Base-by-base conservation (phyloP, 1,139 yeast genomes). In the Saccharomycopsis hybrid region DNA sequence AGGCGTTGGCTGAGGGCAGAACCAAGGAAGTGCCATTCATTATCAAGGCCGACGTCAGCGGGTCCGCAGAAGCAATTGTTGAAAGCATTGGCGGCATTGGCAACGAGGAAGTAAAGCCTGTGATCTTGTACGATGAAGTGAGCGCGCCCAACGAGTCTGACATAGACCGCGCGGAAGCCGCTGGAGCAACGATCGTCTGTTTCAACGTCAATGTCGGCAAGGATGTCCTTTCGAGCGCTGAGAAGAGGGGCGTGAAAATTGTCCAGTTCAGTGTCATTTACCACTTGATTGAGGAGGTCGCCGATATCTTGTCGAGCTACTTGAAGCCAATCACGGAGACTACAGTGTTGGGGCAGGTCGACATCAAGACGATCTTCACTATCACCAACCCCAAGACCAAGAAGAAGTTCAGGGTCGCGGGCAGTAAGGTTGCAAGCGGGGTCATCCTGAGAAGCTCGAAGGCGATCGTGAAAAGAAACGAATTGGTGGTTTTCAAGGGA, bases 81-180 rank as follows among this genome's bases (percentile, higher is more conserved):
- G 97, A 90, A 62, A 82, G 94, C 58, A 79, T 94, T 47, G 74
- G 76, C 55, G 83, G 83, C 4, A 68, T 92, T 28, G 97, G 97
- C 2, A 90, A 92, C 64, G 86, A 84, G 2, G 95, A 86, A 60
- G 92, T 92, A 9, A 71, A 72, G 54, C 78, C 92, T 4, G 68
- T 73, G 24, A 82, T 92, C 1, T 65, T 92, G 3, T 78, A 78
- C 45, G 75, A 82, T 48, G 90, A 83, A 38, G 97, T 92, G 2
- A 98, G 98, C 0, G 68, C 82, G 0, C 94, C 96, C 8, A 82
- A 85, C 1, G 96, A 87, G 52, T 74, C 81, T 2, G 98, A 92
- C 65, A 65, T 92, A 37, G 85, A 83, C 43, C 71, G 90, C 60
- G 98, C 98, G 1, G 77, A 79, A 51, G 75, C 89, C 0, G 76